These are phyloP conservation scores for Cadophora gregata DNA, from an alignment of 2,329 filamentous ascomycete species.

Conservation along the genomic window DNA sequence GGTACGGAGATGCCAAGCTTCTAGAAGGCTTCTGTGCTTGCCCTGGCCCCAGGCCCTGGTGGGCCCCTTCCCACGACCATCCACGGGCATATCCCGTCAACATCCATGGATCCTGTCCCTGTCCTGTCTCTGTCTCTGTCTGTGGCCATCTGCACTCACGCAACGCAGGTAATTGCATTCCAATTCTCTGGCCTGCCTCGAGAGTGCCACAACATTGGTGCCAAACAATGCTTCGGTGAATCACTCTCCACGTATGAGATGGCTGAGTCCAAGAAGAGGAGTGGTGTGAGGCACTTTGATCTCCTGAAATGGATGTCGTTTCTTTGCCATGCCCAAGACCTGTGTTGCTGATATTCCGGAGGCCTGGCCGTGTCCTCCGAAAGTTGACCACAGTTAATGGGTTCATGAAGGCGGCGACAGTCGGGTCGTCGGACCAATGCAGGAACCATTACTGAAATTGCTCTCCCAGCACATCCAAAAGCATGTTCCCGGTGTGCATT, in stretches of 20 bases:
- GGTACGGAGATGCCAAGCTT: constrained; percentile 5
- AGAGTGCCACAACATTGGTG: constrained; percentile 6
- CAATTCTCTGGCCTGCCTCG: no score
- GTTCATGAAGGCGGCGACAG: neutral
- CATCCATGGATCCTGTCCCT: neutral
- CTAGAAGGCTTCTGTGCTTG: constrained; percentile 3
- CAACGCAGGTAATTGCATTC: no score
- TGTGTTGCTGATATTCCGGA: neutral
- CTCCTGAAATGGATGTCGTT: neutral
- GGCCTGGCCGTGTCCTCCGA: neutral
- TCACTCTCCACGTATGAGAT: constrained; percentile 7
- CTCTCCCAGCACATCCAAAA: neutral
- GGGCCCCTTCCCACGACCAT: constrained; percentile 14
- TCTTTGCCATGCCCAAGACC: neutral
- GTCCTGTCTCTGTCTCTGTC: neutral
- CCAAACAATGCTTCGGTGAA: constrained; percentile 10
- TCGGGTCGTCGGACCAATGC: constrained; percentile 9
- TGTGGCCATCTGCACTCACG: no score
- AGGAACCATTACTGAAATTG: neutral
- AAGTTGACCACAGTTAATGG: no score
- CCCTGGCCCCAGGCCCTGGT: no score
- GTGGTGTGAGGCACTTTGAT: neutral
- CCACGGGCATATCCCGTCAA: neutral
- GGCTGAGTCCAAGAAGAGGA: neutral
- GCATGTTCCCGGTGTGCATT: neutral